Evolutionary conservation across 2,329 filamentous ascomycete genomes (phyloP).

Genomic region (Huntiella decipiens): DNA sequence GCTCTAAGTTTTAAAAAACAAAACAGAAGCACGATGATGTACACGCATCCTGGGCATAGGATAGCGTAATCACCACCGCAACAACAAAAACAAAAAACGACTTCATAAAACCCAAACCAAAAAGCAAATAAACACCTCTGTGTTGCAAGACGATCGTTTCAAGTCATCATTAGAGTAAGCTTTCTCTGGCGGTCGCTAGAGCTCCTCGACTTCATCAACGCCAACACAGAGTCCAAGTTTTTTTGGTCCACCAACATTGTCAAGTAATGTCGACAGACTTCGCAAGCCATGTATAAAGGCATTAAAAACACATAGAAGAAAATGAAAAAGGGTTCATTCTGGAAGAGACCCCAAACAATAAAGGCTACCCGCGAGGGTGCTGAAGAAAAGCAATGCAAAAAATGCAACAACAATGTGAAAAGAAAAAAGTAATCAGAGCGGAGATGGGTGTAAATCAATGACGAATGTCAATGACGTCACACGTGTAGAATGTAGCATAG

Average conservation of each 20-base stretch:
- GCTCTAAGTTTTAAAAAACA: constrained; percentile 1
- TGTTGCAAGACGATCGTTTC: background rate
- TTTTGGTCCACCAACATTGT: background rate
- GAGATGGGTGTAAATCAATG: too few species aligned
- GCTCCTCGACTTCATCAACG: too few species aligned
- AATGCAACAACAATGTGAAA: background rate
- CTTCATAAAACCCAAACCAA: background rate
- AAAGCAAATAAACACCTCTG: background rate
- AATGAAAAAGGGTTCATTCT: background rate
- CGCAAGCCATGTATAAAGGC: background rate
- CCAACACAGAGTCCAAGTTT: too few species aligned
- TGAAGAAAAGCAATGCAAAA: background rate
- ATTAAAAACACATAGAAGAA: constrained; percentile 5
- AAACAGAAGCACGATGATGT: background rate
- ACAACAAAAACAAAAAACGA: constrained; percentile 1
- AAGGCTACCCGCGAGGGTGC: constrained; percentile 1
- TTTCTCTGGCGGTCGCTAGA: too few species aligned
- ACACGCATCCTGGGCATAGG: constrained; percentile 5
- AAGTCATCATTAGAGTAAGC: background rate
- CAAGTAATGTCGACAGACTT: constrained; percentile 2
- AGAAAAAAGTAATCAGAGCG: too few species aligned
- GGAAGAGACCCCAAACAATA: background rate
- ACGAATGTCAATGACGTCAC: constrained; percentile 2
- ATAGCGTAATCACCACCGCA: background rate
- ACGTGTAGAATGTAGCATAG: background rate